Evolutionary conservation across 257 asterid species (phyloP).

Genomic region (Osmanthus fragrans): DNA sequence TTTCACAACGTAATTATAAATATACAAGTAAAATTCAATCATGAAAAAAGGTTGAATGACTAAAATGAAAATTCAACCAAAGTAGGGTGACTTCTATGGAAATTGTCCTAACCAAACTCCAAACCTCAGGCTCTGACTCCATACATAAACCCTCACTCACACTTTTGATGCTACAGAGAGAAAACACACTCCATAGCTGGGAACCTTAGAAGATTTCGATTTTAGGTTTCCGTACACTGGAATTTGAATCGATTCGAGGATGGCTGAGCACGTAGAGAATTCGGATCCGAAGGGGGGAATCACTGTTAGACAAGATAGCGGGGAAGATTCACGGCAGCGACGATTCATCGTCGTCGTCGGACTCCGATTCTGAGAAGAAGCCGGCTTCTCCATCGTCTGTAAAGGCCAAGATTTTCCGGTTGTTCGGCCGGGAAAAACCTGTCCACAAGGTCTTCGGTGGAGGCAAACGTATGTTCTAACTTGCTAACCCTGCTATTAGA

Average conservation of each 20-base stretch:
- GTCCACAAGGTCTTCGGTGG: slow-evolving; percentile 85
- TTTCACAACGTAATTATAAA: too few species aligned
- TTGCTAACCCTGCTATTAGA: not conserved
- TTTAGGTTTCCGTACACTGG: not conserved
- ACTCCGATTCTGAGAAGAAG: slow-evolving; percentile 52
- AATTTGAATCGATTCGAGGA: slow-evolving; percentile 25
- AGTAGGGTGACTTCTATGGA: not conserved
- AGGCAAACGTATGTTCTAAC: slow-evolving; percentile 66
- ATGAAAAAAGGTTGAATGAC: not conserved
- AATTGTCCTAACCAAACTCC: slow-evolving; percentile 35
- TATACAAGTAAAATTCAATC: slow-evolving; percentile 3
- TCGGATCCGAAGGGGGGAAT: slow-evolving; percentile 64
- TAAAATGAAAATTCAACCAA: slow-evolving; percentile 12
- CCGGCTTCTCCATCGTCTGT: slow-evolving; percentile 42
- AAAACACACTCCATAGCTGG: slow-evolving; percentile 3
- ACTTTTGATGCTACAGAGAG: not conserved
- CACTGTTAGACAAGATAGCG: slow-evolving; percentile 56
- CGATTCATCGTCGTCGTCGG: slow-evolving; percentile 52
- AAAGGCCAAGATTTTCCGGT: slow-evolving; percentile 49
- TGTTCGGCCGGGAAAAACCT: slow-evolving; percentile 72
- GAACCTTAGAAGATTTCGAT: not conserved
- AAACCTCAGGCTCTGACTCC: slow-evolving; percentile 43
- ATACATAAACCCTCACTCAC: slow-evolving; percentile 30
- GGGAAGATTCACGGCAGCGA: slow-evolving; percentile 58
- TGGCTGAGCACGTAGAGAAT: slow-evolving; percentile 81